A percentile compares a stretch with the other conserved stretches of the same genome.
Conservation (phyloP, 345 rosid species). For the Excoecaria cochinchinensis region DNA sequence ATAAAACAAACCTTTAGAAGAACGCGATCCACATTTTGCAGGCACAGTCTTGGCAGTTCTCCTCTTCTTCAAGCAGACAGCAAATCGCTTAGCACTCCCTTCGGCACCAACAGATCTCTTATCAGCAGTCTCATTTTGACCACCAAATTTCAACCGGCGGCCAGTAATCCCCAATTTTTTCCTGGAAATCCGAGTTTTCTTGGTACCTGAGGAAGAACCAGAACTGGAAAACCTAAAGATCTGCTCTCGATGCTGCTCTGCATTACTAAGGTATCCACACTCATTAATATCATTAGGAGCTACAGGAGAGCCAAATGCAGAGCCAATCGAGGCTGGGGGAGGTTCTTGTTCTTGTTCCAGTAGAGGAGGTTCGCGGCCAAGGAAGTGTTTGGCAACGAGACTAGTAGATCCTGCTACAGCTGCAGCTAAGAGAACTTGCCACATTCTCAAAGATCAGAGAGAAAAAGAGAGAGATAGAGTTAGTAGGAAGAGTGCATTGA, state of each 20-base stretch:
- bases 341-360: slow-evolving; percentile 11
- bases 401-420: slow-evolving; percentile 75
- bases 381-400: slow-evolving; percentile 55
- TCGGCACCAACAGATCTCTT: slow-evolving; percentile 37
- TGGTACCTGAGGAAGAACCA: slow-evolving; percentile 42
- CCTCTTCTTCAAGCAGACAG: slow-evolving; percentile 59
- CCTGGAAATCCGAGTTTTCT: slow-evolving; percentile 22
- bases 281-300: slow-evolving; percentile 20
- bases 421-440: slow-evolving; percentile 74
- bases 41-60: slow-evolving; percentile 45
- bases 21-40: slow-evolving; percentile 39
- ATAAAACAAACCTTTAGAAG: slow-evolving; percentile 44
- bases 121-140: slow-evolving; percentile 15
- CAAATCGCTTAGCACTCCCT: slow-evolving; percentile 31
- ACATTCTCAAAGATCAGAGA: slow-evolving; percentile 36
- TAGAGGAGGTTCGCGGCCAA: slow-evolving; percentile 21
- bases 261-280: slow-evolving; percentile 29
- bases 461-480: background rate
- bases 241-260: slow-evolving; percentile 32
- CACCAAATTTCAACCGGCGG: slow-evolving; percentile 28
- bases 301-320: slow-evolving; percentile 19
- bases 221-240: slow-evolving; percentile 76
- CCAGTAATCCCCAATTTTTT: slow-evolving; percentile 28
- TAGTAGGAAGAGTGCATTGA: background rate
- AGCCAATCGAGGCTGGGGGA: background rate